A percentile compares a stretch with the other conserved stretches of the same genome.
Evolutionary conservation across 2,329 filamentous ascomycete species (phyloP).

Genomic region (Cordyceps cicadae): DNA sequence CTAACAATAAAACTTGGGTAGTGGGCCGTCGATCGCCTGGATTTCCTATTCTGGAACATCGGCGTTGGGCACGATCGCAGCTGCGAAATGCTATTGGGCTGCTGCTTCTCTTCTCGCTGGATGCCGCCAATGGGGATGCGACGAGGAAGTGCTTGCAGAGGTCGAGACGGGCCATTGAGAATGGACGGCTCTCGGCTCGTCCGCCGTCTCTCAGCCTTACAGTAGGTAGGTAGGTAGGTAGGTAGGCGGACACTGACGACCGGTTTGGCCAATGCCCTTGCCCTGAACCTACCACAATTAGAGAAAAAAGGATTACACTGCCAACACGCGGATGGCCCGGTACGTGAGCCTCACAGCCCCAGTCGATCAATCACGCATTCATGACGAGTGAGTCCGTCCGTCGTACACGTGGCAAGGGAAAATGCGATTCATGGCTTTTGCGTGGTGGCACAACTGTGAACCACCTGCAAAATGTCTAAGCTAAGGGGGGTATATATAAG

Average conservation of each 20-base stretch:
- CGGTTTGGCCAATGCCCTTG: background rate
- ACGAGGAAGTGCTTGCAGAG: background rate
- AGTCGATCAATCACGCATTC: background rate
- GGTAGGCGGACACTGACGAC: no score
- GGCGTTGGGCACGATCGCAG: background rate
- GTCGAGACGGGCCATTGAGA: background rate
- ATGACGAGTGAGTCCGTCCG: background rate
- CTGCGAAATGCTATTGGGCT: background rate
- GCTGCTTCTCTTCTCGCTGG: background rate
- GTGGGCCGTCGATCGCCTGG: background rate
- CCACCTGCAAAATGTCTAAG: background rate
- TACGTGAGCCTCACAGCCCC: background rate
- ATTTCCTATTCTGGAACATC: constrained; percentile 5
- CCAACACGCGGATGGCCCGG: background rate
- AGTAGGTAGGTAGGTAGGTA: no score
- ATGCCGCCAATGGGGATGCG: background rate
- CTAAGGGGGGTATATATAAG: background rate
- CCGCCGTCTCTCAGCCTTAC: background rate
- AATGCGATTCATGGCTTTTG: background rate
- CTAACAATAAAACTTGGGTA: no score
- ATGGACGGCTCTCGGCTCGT: no score
- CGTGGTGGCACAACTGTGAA: background rate
- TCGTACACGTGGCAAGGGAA: no score
- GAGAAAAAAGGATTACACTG: background rate
- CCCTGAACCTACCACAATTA: background rate